phyloP scores from a whole-genome alignment of 768 basidiomycete species.

The Rhodotorula diobovata region DNA sequence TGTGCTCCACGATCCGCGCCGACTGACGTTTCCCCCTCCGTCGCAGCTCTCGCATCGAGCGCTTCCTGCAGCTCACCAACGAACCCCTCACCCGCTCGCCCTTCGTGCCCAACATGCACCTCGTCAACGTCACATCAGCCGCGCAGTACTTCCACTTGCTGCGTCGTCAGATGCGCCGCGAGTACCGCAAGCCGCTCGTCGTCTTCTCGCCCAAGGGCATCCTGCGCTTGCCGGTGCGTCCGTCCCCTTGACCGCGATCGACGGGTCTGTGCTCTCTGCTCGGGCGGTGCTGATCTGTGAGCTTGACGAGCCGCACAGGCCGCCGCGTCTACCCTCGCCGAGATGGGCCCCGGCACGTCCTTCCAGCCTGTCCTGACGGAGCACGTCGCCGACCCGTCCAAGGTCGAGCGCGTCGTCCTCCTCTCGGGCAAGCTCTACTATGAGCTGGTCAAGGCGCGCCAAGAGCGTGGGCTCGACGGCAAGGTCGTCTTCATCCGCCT shows the following conservation, averaged over 20 bases:
- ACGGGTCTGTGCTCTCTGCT: too few relatives aligned
- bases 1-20: background rate
- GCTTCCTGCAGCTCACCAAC: constrained; percentile 87
- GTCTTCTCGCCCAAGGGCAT: constrained; percentile 81
- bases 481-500: constrained; percentile 39
- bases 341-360: constrained; percentile 57
- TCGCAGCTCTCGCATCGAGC: constrained; percentile 65
- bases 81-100: constrained; percentile 55
- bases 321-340: constrained; percentile 64
- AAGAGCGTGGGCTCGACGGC: constrained; percentile 52
- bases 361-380: constrained; percentile 60
- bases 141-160: constrained; percentile 90
- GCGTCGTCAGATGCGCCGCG: constrained; percentile 75
- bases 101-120: constrained; percentile 60
- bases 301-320: constrained; percentile 54
- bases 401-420: constrained; percentile 64
- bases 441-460: constrained; percentile 69
- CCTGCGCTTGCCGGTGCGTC: constrained; percentile 65
- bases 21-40: background rate
- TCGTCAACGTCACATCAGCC: constrained; percentile 81
- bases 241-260: too few relatives aligned
- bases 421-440: constrained; percentile 84
- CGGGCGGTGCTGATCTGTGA: accelerated
- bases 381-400: constrained; percentile 53
- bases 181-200: constrained; percentile 79